Evolutionary conservation across 805 yeast genomes (phyloP), one percentile per base, ranked within the genome.

Genomic region (Barnettozyma californica): DNA sequence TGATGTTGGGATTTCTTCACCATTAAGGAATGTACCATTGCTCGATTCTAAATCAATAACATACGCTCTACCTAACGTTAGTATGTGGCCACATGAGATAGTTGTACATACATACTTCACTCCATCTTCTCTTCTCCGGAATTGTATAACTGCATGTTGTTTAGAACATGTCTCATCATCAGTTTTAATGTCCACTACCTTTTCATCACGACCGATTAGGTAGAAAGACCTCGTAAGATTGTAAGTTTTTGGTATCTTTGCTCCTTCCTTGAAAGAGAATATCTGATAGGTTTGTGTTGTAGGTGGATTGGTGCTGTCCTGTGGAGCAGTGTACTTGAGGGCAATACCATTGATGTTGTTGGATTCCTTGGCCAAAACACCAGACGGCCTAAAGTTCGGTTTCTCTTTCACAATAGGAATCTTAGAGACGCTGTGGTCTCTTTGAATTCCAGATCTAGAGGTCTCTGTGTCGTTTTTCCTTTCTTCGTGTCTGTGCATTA

Each of bases 81-180:
- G 53, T 45, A 46, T 31, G 31, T 34, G 3, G 10, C 16, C n/a
- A 13, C 25, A 6, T 13, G 19, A 21, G 16, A 34, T 9, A 37
- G 23, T 20, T n/a, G n/a, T 10, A 29, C 31, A 29, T 35, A 48
- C 54, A 11, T 43, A 45, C 54, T 38, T 53, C 18, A 47, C 36
- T 2, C 34, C 29, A 7, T 7, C n/a, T 6, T 51, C 45, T 14
- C 51, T 52, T n/a, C 55, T 43, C 27, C 76, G 59, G 52, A 71
- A 75, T 51, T 76, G 80, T 8, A 76, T 62, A 0, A 66, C 80
- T 19, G 79, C 78, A 54, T 76, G 81, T 53, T 76, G 78, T 43
- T 69, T 69, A 0, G 77, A 71, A 45, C 74, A 68, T 1, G 68
- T 59, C 25, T 62, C 65, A 42, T 68, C 66, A 7, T 64, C 65